Evolutionary conservation across 1,139 yeast genomes (phyloP).

Genomic region (Pichia inconspicua): DNA sequence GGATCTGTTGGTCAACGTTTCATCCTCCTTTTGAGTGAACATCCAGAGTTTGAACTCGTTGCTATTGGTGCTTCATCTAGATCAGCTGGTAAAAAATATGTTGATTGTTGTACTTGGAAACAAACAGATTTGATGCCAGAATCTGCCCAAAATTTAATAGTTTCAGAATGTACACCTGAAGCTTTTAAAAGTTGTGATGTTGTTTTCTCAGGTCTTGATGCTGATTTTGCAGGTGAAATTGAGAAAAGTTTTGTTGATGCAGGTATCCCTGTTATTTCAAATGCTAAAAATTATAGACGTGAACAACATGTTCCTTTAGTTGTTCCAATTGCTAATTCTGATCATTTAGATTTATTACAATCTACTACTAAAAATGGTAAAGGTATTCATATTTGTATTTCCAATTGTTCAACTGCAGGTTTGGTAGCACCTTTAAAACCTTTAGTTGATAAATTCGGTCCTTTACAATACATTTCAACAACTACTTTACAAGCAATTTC

Average conservation of each 20-base stretch:
- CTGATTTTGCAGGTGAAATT: conserved; percentile 88
- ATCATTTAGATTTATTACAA: conserved; percentile 74
- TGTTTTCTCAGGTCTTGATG: conserved; percentile 90
- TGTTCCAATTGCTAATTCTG: conserved; percentile 95
- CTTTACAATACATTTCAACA: conserved; percentile 76
- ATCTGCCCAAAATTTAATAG: conserved; percentile 51
- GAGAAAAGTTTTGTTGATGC: conserved; percentile 77
- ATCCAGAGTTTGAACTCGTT: conserved; percentile 81
- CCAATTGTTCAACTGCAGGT: conserved; percentile 98
- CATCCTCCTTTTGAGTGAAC: conserved; percentile 72
- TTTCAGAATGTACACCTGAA: conserved; percentile 69
- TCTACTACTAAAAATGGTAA: conserved; percentile 46
- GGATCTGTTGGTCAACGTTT: conserved; percentile 98
- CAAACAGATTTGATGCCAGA: conserved; percentile 81
- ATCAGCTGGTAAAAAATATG: conserved; percentile 85
- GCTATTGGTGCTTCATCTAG: conserved; percentile 90
- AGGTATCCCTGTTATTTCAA: conserved; percentile 81
- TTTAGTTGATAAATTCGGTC: conserved; percentile 79
- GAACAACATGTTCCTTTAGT: conserved; percentile 81
- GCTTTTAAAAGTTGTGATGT: conserved; percentile 83
- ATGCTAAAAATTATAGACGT: conserved; percentile 94
- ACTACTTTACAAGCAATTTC: conserved; percentile 96
- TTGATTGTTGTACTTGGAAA: conserved; percentile 89
- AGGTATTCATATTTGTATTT: conserved; percentile 88
- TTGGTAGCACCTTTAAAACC: conserved; percentile 95